A percentile compares a stretch with the other conserved stretches of the same genome.
These are phyloP conservation scores for Saturnispora ahearnii DNA, from an alignment of 805 yeast species.

Conservation along the genomic window DNA sequence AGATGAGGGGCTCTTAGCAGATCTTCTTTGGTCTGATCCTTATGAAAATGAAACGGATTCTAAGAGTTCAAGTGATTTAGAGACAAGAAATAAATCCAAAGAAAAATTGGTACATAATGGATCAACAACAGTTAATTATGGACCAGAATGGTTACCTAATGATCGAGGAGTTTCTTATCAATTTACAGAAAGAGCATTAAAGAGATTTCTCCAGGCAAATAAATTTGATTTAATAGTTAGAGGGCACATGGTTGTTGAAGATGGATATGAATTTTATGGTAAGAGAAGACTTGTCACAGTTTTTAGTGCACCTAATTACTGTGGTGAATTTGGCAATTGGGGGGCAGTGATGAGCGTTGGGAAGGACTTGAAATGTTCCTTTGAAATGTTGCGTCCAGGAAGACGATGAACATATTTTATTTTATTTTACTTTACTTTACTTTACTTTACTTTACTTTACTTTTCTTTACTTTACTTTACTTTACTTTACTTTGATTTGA, in stretches of 20 bases:
- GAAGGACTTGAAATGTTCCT: constrained; percentile 57
- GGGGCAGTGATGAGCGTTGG: constrained; percentile 75
- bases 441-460: not conserved
- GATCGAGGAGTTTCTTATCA: constrained; percentile 79
- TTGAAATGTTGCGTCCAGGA: constrained; percentile 56
- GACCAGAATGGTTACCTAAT: constrained; percentile 62
- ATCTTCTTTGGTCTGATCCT: constrained; percentile 79
- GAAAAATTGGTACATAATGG: not conserved
- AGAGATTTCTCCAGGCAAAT: constrained; percentile 53
- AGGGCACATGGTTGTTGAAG: constrained; percentile 88
- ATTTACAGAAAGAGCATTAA: constrained; percentile 67
- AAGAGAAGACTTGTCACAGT: constrained; percentile 68
- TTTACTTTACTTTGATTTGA: not conserved
- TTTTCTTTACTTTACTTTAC: not conserved
- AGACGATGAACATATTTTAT: not conserved
- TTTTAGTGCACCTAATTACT: constrained; percentile 76
- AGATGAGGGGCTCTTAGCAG: constrained; percentile 68
- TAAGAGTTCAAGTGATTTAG: not conserved
- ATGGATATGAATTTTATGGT: constrained; percentile 77
- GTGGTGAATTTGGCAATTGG: constrained; percentile 74
- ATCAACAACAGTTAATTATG: constrained; percentile 3
- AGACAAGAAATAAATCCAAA: not conserved
- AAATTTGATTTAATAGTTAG: constrained; percentile 70
- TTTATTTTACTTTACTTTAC: not conserved
- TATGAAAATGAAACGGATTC: constrained; percentile 29